phyloP scores from a whole-genome alignment of 2,329 filamentous ascomycete species.

The Clonostachys chloroleuca region DNA sequence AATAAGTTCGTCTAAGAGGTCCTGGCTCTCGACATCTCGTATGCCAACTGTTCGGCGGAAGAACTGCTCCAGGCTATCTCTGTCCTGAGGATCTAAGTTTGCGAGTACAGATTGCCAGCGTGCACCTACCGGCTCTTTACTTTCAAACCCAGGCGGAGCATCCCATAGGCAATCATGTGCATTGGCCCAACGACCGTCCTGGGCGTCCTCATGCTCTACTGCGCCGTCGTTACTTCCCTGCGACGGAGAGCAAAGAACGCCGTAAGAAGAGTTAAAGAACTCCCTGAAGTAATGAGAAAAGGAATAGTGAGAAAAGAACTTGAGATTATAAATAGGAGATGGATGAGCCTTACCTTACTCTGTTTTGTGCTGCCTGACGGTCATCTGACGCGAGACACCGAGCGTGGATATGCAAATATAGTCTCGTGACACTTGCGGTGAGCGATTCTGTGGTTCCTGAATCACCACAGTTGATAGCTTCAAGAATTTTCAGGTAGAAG shows the following conservation, averaged over 20 bases:
- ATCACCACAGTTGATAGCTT: not conserved
- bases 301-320: too few relatives aligned
- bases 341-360: too few relatives aligned
- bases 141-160: not conserved
- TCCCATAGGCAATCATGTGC: not conserved
- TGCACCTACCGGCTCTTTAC: not conserved
- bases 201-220: too few relatives aligned
- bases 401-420: not conserved
- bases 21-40: not conserved
- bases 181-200: too few relatives aligned
- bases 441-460: not conserved
- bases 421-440: not conserved
- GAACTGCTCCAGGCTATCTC: not conserved
- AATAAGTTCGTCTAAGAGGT: not conserved
- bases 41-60: not conserved
- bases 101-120: not conserved
- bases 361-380: not conserved
- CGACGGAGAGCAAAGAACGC: too few relatives aligned
- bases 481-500: not conserved
- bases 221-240: too few relatives aligned
- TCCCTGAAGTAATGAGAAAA: too few relatives aligned
- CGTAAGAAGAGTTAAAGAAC: too few relatives aligned
- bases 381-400: not conserved
- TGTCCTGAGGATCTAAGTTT: not conserved
- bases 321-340: too few relatives aligned